Base-by-base conservation (phyloP, 768 basidiomycete species). In the Leccinum sublutescens region DNA sequence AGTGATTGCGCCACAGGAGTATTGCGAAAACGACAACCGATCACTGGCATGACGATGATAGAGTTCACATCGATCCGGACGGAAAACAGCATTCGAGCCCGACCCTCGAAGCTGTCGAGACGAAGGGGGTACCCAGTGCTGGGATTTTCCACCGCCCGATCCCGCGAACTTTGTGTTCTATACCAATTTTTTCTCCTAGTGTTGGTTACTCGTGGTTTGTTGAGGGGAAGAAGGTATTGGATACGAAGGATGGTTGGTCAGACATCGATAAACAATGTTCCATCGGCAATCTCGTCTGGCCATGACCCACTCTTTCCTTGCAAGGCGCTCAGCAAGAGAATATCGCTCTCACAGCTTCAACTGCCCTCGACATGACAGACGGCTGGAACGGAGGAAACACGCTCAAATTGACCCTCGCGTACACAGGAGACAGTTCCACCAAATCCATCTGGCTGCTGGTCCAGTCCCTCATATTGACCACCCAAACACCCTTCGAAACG, bases 331-430 rank as follows among this genome's bases (percentile, higher is more conserved):
- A 68, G n/a, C 65, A 67, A 1, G 64, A 69, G 3, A 80, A 79
- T 21, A 59, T 67, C 15, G 25, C 11, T 17, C 86, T 84, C 1
- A 63, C 65, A 3, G 80, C 77, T 1, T 68, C 73, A 4, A 72
- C 84, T 3, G 61, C 73, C 3, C 66, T 91, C 19, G 76, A 74
- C 58, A 79, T 89, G 76, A 77, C 78, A 15, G 86, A 89, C 51
- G 88, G 87, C 1, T 91, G 87, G 83, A 83, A 85, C 56, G 86
- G 89, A 14, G 89, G 89, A 6, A 88, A 81, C 64, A 80, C 80
- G 1, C 61, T 90, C 3, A 70, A 71, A 43, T 65, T 91, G 11
- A 68, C 74, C 10, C 58, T 90, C 19, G 66, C 74, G 1, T 77
- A 73, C 52, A 62, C 70, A 6, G 80, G 76, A 19, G 80, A 84